A percentile compares a stretch with the other conserved stretches of the same genome.
Evolutionary conservation across 164 flowering plant genomes (phyloP).

Genomic region (Buxus sempervirens): DNA sequence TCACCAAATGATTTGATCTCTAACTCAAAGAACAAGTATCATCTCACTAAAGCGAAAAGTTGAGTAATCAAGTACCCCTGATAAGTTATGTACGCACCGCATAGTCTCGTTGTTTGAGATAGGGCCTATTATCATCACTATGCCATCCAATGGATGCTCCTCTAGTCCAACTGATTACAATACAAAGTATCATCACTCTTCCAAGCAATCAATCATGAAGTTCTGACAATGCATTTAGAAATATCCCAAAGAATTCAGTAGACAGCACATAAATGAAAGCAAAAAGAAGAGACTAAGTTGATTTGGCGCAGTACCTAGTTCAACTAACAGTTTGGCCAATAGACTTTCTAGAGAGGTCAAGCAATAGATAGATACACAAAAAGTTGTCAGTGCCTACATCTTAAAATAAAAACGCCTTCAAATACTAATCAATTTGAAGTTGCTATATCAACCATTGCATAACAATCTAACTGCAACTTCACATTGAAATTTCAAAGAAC

Average conservation of each 20-base stretch:
- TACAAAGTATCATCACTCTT: constrained; percentile 8
- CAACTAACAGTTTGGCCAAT: no score
- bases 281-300: not conserved
- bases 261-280: not conserved
- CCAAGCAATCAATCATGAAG: not conserved
- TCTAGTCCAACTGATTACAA: constrained; percentile 62
- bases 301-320: no score
- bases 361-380: no score
- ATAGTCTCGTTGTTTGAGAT: constrained; percentile 82
- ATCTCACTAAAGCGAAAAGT: not conserved
- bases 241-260: not conserved
- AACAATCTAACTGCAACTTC: no score
- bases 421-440: no score
- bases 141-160: constrained; percentile 99
- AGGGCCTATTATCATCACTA: constrained; percentile 91
- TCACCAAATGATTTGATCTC: not conserved
- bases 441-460: no score
- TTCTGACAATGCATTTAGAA: not conserved
- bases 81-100: constrained; percentile 45
- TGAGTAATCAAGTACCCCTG: not conserved
- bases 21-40: not conserved
- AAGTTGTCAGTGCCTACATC: no score
- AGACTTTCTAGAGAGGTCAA: no score
- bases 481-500: no score
- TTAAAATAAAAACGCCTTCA: no score